These are phyloP conservation scores for Corymbia maculata DNA, from an alignment of 345 rosid species.

Conservation along the genomic window DNA sequence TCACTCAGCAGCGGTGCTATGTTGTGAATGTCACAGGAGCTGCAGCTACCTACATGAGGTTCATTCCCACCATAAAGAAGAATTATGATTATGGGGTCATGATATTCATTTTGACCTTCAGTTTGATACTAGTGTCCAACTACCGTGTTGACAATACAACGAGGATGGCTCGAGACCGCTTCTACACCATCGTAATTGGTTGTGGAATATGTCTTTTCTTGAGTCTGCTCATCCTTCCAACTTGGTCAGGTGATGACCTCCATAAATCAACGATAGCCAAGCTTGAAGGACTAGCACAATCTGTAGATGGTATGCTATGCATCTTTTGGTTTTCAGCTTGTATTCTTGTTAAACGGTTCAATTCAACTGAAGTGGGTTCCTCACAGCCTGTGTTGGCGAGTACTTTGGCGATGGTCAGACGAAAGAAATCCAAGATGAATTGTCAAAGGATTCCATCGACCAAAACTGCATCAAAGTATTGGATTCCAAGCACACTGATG, in stretches of 20 bases:
- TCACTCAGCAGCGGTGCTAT: not conserved
- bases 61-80: conserved; percentile 66
- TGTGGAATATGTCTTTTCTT: conserved; percentile 64
- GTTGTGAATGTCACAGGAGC: conserved; percentile 28
- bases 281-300: conserved; percentile 65
- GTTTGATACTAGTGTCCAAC: conserved; percentile 67
- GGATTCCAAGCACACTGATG: conserved; percentile 65
- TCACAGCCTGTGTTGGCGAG: conserved; percentile 56
- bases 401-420: conserved; percentile 30
- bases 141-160: conserved; percentile 48
- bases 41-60: conserved; percentile 58
- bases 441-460: conserved; percentile 41
- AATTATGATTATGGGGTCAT: conserved; percentile 76
- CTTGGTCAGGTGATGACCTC: conserved; percentile 86
- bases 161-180: conserved; percentile 46
- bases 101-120: conserved; percentile 76
- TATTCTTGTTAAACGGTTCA: not conserved
- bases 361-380: not conserved
- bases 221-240: conserved; percentile 62
- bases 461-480: conserved; percentile 54
- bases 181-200: conserved; percentile 63
- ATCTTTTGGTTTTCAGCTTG: not conserved
- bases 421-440: conserved; percentile 4
- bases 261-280: conserved; percentile 54
- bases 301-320: conserved; percentile 42